phyloP scores from a whole-genome alignment of 208 protist genomes.

The Leishmania martiniquensis region DNA sequence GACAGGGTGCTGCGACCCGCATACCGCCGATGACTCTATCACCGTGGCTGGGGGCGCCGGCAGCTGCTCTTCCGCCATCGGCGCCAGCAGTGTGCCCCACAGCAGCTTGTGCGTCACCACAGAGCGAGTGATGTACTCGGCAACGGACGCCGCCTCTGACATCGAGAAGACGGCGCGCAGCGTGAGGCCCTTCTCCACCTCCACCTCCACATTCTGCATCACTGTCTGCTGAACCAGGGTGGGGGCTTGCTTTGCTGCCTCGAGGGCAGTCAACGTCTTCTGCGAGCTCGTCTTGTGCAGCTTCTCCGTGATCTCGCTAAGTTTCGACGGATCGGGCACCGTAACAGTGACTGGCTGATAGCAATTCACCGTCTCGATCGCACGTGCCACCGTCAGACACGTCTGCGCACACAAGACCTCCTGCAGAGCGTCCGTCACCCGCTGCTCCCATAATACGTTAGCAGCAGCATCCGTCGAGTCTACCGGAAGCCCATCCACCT shows the following conservation, averaged over 20 bases:
- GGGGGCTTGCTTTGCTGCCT: slow-evolving; percentile 37
- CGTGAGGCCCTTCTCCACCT: slow-evolving; percentile 46
- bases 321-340: slow-evolving; percentile 55
- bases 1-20: slow-evolving; percentile 6
- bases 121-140: slow-evolving; percentile 65
- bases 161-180: slow-evolving; percentile 67
- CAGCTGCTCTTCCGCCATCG: slow-evolving; percentile 22
- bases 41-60: slow-evolving; percentile 3
- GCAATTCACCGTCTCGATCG: slow-evolving; percentile 34
- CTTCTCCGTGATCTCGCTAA: slow-evolving; percentile 47
- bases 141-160: slow-evolving; percentile 50
- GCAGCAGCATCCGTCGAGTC: slow-evolving; percentile 21
- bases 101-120: slow-evolving; percentile 68
- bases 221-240: slow-evolving; percentile 41
- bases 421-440: slow-evolving; percentile 33
- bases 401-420: slow-evolving; percentile 54
- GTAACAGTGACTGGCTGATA: slow-evolving; percentile 30
- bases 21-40: slow-evolving; percentile 1
- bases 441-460: slow-evolving; percentile 25
- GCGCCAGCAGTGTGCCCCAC: slow-evolving; percentile 41
- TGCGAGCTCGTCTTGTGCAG: slow-evolving; percentile 51
- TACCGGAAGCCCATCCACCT: slow-evolving; percentile 26
- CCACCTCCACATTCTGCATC: slow-evolving; percentile 34
- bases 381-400: slow-evolving; percentile 40
- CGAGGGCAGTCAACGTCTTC: slow-evolving; percentile 50